Base-by-base conservation (phyloP, 495 filamentous ascomycete species). In the Saxophila tyrrhenica region DNA sequence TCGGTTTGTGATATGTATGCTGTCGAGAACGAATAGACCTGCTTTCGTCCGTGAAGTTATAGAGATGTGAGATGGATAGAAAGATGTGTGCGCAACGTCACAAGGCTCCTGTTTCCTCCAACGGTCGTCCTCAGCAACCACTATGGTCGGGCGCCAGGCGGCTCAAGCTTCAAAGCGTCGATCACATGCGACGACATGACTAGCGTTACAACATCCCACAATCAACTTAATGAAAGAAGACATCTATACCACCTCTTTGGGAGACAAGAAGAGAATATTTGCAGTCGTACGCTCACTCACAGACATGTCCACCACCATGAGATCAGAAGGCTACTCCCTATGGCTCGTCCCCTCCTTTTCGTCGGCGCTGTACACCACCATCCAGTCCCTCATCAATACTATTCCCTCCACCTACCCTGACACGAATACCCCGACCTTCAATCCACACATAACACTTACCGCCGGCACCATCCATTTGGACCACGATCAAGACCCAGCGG, bases 371-470 rank as follows among this genome's bases (percentile, higher is more conserved):
- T 39, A 61, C 48, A 48, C 51, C 2, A 46, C 61, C 32, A 51
- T 67, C 29, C 25, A 59, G 15, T 41, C 55, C 17, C 32, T 63
- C 42, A 54, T 44, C 15, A 54, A 38, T 25, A 52, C 51, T 21
- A 25, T 43, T 15, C 60, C 61, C 25, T 64, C 62, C 2, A 15
- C 44, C 56, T 56, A 48, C 44, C 39, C 52, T 20, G 35, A 50
- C 38, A 13, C 42, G 20, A 53, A 58, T 13, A 50, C 57, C 11
- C 61, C 62, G 22, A 19, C 46, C 17, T 70, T 70, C 55, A 23
- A 60, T 25, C 67, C 67, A 3, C 67, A 70, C 39, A 32, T 70
- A 9, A 70, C 67, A 7, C 48, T 70, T 11, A 70, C 67, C 13
- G 62, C 64, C 29, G 57, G 64, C 23, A 64, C 64, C 19, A 7